phyloP scores from a whole-genome alignment of 805 yeast genomes.

The Saccharomycopsis sp. region DNA sequence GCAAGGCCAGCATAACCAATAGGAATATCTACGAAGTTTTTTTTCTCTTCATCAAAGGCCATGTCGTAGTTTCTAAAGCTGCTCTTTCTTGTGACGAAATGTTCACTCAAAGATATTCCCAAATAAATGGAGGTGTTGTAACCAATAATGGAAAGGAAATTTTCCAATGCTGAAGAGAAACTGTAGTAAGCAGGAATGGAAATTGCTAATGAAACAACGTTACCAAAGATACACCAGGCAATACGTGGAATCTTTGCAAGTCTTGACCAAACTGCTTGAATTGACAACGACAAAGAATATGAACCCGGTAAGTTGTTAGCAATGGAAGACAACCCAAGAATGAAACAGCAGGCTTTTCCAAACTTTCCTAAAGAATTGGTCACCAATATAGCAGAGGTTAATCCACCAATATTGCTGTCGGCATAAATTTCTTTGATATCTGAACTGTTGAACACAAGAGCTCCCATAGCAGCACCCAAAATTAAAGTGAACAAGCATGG shows the following conservation, averaged over 20 bases:
- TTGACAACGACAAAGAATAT: constrained; percentile 83
- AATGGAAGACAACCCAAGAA: constrained; percentile 78
- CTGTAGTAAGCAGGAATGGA: constrained; percentile 81
- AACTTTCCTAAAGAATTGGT: constrained; percentile 78
- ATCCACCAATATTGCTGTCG: constrained; percentile 66
- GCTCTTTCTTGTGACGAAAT: constrained; percentile 59
- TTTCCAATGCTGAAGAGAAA: constrained; percentile 64
- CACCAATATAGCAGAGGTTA: constrained; percentile 72
- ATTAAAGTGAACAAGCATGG: constrained; percentile 71
- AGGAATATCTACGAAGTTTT: constrained; percentile 39
- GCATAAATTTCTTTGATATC: constrained; percentile 45
- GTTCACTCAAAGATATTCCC: constrained; percentile 70
- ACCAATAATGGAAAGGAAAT: constrained; percentile 87
- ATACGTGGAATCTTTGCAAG: constrained; percentile 74
- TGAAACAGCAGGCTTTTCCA: constrained; percentile 83
- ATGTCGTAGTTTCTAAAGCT: constrained; percentile 57
- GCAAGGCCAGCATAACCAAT: constrained; percentile 70
- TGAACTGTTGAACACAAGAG: constrained; percentile 47
- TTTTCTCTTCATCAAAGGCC: constrained; percentile 45
- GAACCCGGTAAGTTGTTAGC: constrained; percentile 91
- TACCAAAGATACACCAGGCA: constrained; percentile 72
- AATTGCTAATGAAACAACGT: constrained; percentile 72
- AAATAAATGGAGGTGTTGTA: constrained; percentile 86
- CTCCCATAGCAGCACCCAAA: constrained; percentile 81
- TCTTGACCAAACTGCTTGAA: constrained; percentile 77